These are phyloP conservation scores for Alternaria sp. DNA, from an alignment of 2,329 filamentous ascomycete genomes.

Conservation along the genomic window DNA sequence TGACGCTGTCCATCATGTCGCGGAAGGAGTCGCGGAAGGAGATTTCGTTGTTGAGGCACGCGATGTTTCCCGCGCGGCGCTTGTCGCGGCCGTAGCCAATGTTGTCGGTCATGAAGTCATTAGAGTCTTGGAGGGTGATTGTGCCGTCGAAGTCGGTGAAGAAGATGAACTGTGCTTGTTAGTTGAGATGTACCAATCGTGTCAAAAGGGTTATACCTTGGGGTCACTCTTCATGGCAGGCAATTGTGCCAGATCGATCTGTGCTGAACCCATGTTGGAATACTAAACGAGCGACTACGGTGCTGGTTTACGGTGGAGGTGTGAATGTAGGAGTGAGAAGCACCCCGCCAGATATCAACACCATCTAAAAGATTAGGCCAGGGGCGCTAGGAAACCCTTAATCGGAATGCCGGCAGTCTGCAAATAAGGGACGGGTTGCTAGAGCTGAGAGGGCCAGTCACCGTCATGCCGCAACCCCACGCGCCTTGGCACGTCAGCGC, in stretches of 20 bases:
- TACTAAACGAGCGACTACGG: not conserved
- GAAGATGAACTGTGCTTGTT: slow-evolving; percentile 75
- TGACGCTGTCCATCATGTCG: slow-evolving; percentile 90
- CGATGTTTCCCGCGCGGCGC: slow-evolving; percentile 75
- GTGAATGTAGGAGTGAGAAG: not conserved
- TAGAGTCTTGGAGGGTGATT: slow-evolving; percentile 77
- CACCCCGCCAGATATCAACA: not conserved
- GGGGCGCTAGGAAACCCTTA: slow-evolving; percentile 23
- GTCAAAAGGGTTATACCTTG: slow-evolving; percentile 43
- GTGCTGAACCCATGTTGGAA: slow-evolving; percentile 41
- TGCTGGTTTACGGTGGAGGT: not conserved
- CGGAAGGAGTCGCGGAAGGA: slow-evolving; percentile 84
- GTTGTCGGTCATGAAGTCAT: slow-evolving; percentile 83
- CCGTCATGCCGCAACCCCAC: slow-evolving; percentile 23
- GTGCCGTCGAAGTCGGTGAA: slow-evolving; percentile 99
- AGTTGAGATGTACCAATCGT: slow-evolving; percentile 2
- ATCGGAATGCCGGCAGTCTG: slow-evolving; percentile 27
- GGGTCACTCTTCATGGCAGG: slow-evolving; percentile 65
- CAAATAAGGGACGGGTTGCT: slow-evolving; percentile 6
- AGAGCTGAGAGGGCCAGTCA: slow-evolving; percentile 11
- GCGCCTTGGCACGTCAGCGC: slow-evolving; percentile 36
- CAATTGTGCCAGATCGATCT: slow-evolving; percentile 46
- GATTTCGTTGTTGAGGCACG: slow-evolving; percentile 73
- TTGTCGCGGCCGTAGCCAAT: slow-evolving; percentile 79
- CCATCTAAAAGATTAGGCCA: not conserved